These are phyloP conservation scores for Fusarium tupiense DNA, from an alignment of 2,329 filamentous ascomycete genomes.

Conservation along the genomic window DNA sequence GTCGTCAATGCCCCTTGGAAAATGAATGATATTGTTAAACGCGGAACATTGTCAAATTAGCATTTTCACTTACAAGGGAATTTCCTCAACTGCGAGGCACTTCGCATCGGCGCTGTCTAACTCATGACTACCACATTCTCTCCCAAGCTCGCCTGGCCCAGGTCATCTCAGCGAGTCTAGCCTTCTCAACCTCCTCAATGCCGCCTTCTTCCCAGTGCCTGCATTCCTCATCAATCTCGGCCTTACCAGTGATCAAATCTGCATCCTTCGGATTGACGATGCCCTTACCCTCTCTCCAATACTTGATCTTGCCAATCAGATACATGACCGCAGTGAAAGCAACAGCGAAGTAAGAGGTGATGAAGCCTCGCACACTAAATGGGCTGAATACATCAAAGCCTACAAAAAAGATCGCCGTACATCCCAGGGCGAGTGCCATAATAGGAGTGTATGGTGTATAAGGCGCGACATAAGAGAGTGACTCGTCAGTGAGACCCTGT, in stretches of 20 bases:
- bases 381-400: constrained; percentile 66
- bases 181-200: constrained; percentile 55
- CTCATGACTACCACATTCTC: constrained; percentile 47
- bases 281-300: background rate
- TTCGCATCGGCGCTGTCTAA: rapidly evolving
- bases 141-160: constrained; percentile 49
- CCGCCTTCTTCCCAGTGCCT: constrained; percentile 55
- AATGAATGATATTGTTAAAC: no score
- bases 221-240: constrained; percentile 69
- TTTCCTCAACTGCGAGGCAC: no score
- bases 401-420: constrained; percentile 62
- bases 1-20: no score
- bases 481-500: constrained; percentile 55
- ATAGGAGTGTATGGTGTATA: constrained; percentile 60
- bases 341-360: constrained; percentile 64
- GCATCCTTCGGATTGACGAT: constrained; percentile 17
- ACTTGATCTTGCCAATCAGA: constrained; percentile 58
- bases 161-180: constrained; percentile 48
- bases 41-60: no score
- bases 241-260: constrained; percentile 60
- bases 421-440: constrained; percentile 57
- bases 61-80: no score
- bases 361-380: constrained; percentile 57
- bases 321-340: constrained; percentile 61
- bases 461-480: constrained; percentile 61